These are phyloP conservation scores for Mesembryanthemum crystallinum DNA, from an alignment of 148 eudicot genomes.

Conservation along the genomic window DNA sequence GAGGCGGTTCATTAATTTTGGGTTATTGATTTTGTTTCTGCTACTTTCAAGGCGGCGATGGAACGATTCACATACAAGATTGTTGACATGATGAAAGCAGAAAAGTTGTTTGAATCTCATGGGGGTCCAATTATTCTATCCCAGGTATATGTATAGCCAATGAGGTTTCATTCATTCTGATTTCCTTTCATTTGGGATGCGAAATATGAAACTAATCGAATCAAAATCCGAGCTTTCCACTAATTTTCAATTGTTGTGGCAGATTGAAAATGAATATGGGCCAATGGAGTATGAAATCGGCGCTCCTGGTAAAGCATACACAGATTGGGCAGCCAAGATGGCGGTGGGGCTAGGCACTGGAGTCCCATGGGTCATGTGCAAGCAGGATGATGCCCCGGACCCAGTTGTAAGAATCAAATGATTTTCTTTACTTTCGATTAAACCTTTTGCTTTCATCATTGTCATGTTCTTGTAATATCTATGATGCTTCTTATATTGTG, in stretches of 20 bases:
- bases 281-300: conserved; percentile 67
- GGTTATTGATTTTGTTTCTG: background rate
- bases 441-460: conserved; percentile 7
- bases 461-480: conserved; percentile 16
- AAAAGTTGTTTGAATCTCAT: conserved; percentile 70
- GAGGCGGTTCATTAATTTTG: background rate
- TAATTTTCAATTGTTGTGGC: conserved; percentile 15
- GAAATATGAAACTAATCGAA: background rate
- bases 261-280: conserved; percentile 99
- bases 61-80: conserved; percentile 79
- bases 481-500: background rate
- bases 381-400: conserved; percentile 97
- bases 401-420: conserved; percentile 57
- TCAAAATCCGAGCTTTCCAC: background rate
- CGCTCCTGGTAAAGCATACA: conserved; percentile 59
- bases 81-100: conserved; percentile 86
- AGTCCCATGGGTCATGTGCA: conserved; percentile 99
- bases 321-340: conserved; percentile 94
- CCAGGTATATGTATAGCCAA: conserved; percentile 54
- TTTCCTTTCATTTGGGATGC: conserved; percentile 12
- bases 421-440: conserved; percentile 1
- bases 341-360: conserved; percentile 77
- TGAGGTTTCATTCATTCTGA: background rate
- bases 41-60: conserved; percentile 59
- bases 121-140: conserved; percentile 94